Conservation (phyloP, 2,329 filamentous ascomycete genomes). For the Venturia pyrina region DNA sequence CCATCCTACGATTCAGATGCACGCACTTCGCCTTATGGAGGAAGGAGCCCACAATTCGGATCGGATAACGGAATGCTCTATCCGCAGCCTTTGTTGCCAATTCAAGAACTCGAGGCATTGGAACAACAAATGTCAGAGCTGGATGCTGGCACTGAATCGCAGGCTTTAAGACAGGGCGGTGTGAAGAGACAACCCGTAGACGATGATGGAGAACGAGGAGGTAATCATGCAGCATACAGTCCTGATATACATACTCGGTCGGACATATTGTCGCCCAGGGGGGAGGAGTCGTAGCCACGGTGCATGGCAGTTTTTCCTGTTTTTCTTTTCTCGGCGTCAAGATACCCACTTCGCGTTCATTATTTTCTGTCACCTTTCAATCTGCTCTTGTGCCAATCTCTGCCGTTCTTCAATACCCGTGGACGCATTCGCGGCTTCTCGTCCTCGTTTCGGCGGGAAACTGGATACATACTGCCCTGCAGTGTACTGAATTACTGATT, state of each 20-base stretch:
- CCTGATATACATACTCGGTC: neutral
- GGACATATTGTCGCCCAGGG: neutral
- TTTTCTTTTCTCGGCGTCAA: neutral
- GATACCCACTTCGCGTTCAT: neutral
- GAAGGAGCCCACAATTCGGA: neutral
- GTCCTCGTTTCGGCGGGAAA: too few species aligned
- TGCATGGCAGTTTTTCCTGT: neutral
- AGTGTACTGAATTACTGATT: too few species aligned
- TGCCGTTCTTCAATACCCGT: too few species aligned
- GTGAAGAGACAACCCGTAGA: neutral
- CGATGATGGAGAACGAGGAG: neutral
- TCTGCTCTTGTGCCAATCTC: too few species aligned
- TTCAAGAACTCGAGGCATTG: neutral
- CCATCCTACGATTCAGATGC: neutral
- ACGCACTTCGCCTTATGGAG: neutral
- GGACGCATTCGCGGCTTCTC: too few species aligned
- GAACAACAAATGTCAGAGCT: slow-evolving; percentile 2
- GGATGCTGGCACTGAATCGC: neutral
- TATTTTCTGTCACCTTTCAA: neutral
- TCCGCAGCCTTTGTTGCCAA: neutral
- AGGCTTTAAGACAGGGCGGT: neutral
- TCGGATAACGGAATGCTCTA: neutral
- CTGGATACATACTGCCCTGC: too few species aligned
- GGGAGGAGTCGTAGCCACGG: neutral
- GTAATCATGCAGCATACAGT: neutral